Evolutionary conservation across 1,284 basidiomycete genomes (phyloP), one percentile per base, ranked within the genome.

Genomic region (Cystobasidium pallidum): DNA sequence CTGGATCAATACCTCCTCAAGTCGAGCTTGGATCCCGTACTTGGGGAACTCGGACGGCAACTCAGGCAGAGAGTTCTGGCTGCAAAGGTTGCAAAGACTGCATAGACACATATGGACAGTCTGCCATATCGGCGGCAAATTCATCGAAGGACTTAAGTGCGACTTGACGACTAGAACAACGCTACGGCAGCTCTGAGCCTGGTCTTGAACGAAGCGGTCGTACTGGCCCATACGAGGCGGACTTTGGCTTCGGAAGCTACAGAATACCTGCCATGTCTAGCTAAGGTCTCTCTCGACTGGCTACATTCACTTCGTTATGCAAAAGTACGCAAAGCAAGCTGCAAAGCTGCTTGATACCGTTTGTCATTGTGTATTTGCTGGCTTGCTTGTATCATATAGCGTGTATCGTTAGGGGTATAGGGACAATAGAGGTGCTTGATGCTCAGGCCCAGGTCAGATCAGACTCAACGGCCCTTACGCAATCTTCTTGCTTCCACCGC

Each of bases 41-140:
- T 93, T 28, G 89, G 91, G 0, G 84, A 86, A 75, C 88, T 88
- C 79, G 91, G 91, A 2, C 88, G 92, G 86, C 84, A 87, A 52
- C 80, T 93, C 65, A 85, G 90, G 45, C 78, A 88, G 21, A 36
- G 43, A 32, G 45, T 70, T 24, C 51, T 70, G 28, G 28, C 58
- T 24, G 51, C 47, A 24, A 66, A 47, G 51, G 49, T 17, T 17
- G 36, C 39, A 43, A 36, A 64, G 26, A 26, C 58, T 41, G 36
- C 58, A 28, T 39, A 61, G 19, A 13, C 13, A 3, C 3, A 28
- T 24, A n/a, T 21, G 39, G 58, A 26, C 15, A 45, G 43, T 10
- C 7, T 61, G 39, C 43, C 19, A 30, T 21, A 45, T 28, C 13
- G 3, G 30, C 54, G n/a, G 54, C 28, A n/a, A 17, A 57, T 57